Evolutionary conservation across 208 protist genomes (phyloP), one percentile per base, ranked within the genome.

Genomic region (Angomonas ambiguus): DNA sequence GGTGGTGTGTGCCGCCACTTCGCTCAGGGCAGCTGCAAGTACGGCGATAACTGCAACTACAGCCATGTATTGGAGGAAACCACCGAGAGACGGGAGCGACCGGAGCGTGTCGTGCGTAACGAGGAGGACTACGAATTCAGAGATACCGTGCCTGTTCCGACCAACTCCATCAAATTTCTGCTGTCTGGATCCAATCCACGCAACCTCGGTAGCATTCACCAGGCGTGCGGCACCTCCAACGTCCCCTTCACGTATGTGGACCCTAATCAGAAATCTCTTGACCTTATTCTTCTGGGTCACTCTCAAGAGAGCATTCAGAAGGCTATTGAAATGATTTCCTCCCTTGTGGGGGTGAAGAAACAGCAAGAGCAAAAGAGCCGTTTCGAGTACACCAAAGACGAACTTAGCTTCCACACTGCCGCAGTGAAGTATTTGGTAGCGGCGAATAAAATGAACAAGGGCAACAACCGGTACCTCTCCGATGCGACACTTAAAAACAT

Each of bases 361-460:
- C 77, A 87, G 71, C 75, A 85, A 67, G 74, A 94, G 59, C 78
- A 88, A 69, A 80, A 86, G 67, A 67, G 84, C 33, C 87, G 91
- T 58, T 85, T 91, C 65, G 71, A 87, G 81, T 93, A 96, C 65
- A 80, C 83, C 24, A 78, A 82, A 20, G 93, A 92, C 67, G 91
- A 96, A 73, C 73, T 93, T n/a, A 76, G 79, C 38, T 75, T 70
- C 42, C 91, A 96, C 75, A 78, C 71, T n/a, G 77, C 67, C 63
- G 76, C 91, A 33, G 85, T 74, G 11, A 73, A 78, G 42, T 62
- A 87, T 45, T 73, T 96, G 28, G 69, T 68, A n/a, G 85, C 85
- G n/a, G 84, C 77, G 71, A 96, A 96, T 74, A 78, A 74, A 22
- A 78, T 84, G 45, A 93, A 93, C 78, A 79, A 82, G 67, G 80